phyloP scores from a whole-genome alignment of 306 rosid genomes.

The Cajanus cajan region DNA sequence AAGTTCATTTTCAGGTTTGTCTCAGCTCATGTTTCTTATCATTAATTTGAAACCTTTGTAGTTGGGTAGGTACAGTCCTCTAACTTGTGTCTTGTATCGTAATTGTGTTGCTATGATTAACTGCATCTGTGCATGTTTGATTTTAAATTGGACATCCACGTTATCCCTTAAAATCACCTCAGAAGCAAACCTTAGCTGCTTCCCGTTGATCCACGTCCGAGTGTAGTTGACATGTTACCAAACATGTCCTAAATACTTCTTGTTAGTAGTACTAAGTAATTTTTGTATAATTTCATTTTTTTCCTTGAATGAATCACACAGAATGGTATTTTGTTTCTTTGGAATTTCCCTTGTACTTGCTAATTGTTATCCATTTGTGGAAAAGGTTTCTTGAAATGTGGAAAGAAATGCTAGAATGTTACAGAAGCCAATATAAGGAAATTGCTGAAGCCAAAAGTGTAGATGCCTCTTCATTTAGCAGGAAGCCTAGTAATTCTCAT shows the following conservation, averaged over 20 bases:
- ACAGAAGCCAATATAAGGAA: constrained; percentile 48
- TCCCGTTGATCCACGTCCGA: too few relatives aligned
- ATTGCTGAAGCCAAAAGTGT: constrained; percentile 40
- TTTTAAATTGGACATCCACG: too few relatives aligned
- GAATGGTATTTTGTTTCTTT: background rate
- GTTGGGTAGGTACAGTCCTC: too few relatives aligned
- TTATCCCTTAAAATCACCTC: too few relatives aligned
- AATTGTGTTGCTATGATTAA: too few relatives aligned
- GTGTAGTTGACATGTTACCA: too few relatives aligned
- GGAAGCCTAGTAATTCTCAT: constrained; percentile 38
- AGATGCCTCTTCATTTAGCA: constrained; percentile 33
- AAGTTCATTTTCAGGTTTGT: constrained; percentile 46
- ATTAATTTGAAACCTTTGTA: background rate
- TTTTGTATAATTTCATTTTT: background rate
- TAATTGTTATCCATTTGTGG: constrained; percentile 13
- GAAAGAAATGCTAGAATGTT: constrained; percentile 64
- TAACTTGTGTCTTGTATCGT: too few relatives aligned
- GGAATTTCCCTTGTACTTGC: background rate
- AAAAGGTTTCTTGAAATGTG: constrained; percentile 61
- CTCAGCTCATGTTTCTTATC: background rate
- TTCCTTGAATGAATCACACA: background rate
- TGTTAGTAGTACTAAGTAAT: background rate
- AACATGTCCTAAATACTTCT: too few relatives aligned
- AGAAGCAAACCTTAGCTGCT: too few relatives aligned
- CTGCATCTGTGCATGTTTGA: too few relatives aligned